phyloP scores from a whole-genome alignment of 768 basidiomycete species.

The Pleurotus eryngii region DNA sequence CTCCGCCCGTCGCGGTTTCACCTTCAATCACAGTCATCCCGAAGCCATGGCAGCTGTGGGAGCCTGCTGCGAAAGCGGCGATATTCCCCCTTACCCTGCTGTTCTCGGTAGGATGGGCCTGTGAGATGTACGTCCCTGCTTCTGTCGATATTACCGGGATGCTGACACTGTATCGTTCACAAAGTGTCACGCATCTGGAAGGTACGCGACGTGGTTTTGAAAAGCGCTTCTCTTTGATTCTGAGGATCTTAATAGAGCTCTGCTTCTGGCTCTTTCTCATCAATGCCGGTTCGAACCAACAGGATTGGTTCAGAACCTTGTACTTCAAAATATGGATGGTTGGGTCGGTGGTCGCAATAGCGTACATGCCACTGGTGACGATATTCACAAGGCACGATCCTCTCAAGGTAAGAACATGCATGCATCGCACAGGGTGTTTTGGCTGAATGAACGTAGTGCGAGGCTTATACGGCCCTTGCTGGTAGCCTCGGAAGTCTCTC shows the following conservation, averaged over 20 bases:
- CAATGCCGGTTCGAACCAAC: slow-evolving; percentile 56
- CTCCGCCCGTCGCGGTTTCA: slow-evolving; percentile 4
- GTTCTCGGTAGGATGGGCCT: slow-evolving; percentile 65
- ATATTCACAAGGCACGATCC: slow-evolving; percentile 58
- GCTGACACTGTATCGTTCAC: background rate
- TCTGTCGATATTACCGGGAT: background rate
- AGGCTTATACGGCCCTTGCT: slow-evolving; percentile 66
- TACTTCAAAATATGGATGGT: slow-evolving; percentile 75
- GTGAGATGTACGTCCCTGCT: slow-evolving; percentile 61
- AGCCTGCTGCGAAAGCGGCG: slow-evolving; percentile 34
- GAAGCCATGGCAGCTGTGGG: slow-evolving; percentile 62
- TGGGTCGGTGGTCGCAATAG: slow-evolving; percentile 57
- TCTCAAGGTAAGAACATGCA: slow-evolving; percentile 42
- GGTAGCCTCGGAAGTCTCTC: slow-evolving; percentile 68
- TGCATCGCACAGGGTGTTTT: background rate
- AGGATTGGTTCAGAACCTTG: slow-evolving; percentile 72
- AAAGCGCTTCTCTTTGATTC: background rate
- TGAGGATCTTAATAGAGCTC: slow-evolving; percentile 46
- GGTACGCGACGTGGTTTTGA: slow-evolving; percentile 35
- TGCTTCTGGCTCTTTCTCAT: slow-evolving; percentile 88
- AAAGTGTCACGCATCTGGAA: slow-evolving; percentile 77
- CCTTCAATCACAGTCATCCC: slow-evolving; percentile 51
- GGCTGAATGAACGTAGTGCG: slow-evolving; percentile 41
- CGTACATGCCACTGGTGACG: slow-evolving; percentile 70
- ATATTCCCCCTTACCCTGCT: slow-evolving; percentile 66